Percentiles rank a stretch among this genome's conserved stretches.
Evolutionary conservation across 208 protist genomes (phyloP).

Genomic region (Wallacemonas collosoma): DNA sequence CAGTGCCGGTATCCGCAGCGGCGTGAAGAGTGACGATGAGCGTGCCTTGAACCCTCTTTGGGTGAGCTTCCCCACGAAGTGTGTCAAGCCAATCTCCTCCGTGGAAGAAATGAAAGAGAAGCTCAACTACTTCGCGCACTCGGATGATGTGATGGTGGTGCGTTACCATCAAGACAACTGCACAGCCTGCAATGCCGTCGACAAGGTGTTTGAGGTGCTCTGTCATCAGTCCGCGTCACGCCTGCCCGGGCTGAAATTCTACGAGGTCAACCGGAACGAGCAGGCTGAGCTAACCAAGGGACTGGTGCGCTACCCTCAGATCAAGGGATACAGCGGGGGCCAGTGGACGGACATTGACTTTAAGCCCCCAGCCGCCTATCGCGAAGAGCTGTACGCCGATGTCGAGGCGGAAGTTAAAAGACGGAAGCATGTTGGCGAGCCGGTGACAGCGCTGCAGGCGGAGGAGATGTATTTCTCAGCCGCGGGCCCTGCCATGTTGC

Average conservation of each 20-base stretch:
- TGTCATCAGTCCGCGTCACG: constrained; percentile 66
- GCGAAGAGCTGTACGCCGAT: constrained; percentile 68
- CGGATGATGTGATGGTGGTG: constrained; percentile 84
- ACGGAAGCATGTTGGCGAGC: constrained; percentile 46
- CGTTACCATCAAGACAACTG: constrained; percentile 82
- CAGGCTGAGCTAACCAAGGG: constrained; percentile 63
- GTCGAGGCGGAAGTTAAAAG: constrained; percentile 63
- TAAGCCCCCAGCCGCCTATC: constrained; percentile 73
- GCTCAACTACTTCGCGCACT: constrained; percentile 74
- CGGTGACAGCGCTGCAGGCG: constrained; percentile 80
- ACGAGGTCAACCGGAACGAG: constrained; percentile 74
- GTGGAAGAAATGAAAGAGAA: constrained; percentile 76
- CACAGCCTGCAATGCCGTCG: constrained; percentile 83
- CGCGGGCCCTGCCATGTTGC: constrained; percentile 69
- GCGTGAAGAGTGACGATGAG: constrained; percentile 48
- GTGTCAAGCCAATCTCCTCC: constrained; percentile 60
- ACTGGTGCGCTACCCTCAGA: constrained; percentile 83
- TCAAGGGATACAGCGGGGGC: constrained; percentile 80
- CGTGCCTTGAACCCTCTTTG: constrained; percentile 66
- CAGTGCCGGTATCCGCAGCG: constrained; percentile 68
- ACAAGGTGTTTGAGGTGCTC: constrained; percentile 79
- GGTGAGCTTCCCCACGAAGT: constrained; percentile 71
- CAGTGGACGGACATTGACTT: constrained; percentile 88
- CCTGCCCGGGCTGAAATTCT: constrained; percentile 66
- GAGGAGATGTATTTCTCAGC: constrained; percentile 90